Conservation (phyloP, 139 green algal genomes). For the Penium margaritaceum region DNA sequence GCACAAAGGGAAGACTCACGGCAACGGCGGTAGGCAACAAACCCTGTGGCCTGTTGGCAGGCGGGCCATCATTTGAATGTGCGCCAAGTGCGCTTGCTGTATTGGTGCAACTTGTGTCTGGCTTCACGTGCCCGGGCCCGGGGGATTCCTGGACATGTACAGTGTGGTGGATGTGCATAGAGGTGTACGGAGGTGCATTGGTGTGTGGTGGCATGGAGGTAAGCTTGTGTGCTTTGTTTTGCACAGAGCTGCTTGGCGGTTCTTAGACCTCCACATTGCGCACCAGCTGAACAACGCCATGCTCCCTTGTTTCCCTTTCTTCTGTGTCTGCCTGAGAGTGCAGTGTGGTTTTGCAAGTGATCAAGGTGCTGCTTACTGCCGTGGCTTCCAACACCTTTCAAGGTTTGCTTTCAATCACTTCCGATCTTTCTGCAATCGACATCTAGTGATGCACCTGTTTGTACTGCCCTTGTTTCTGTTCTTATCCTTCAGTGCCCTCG, state of each 20-base stretch:
- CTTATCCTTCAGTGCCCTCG: background rate
- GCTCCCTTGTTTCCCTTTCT: background rate
- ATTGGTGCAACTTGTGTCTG: no score
- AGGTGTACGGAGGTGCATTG: no score
- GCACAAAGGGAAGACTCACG: no score
- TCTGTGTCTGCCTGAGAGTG: background rate
- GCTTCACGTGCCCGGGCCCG: no score
- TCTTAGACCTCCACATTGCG: background rate
- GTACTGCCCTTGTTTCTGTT: background rate
- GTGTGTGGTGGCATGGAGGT: no score
- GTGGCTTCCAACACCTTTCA: slow-evolving; percentile 40
- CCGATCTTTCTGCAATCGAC: background rate
- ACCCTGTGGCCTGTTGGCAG: no score
- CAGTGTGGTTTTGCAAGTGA: slow-evolving; percentile 49
- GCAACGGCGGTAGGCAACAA: no score
- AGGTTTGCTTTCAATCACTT: no score
- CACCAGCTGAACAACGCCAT: background rate
- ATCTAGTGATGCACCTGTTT: background rate
- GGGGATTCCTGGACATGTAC: no score
- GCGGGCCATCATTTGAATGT: no score
- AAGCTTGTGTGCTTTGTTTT: background rate
- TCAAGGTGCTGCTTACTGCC: slow-evolving; percentile 47
- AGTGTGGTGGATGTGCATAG: no score
- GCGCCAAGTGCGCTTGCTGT: no score
- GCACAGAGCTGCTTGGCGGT: background rate